phyloP scores from a whole-genome alignment of 2,329 filamentous ascomycete species.

The Sclerotinia glacialis region DNA sequence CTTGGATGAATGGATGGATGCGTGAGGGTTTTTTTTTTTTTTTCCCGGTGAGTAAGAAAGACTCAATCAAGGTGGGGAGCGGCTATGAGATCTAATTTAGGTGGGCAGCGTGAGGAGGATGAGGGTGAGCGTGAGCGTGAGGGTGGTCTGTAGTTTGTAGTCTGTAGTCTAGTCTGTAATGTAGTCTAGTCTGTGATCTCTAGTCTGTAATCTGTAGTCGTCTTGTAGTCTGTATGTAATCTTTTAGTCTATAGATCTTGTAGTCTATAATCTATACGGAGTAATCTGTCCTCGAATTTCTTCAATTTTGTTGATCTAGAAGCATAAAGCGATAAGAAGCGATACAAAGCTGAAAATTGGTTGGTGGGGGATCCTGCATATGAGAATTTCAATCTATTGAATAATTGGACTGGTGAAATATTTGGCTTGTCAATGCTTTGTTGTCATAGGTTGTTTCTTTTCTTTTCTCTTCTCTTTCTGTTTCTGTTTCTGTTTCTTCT shows the following conservation, averaged over 20 bases:
- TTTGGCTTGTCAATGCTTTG: not conserved
- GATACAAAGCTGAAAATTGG: slow-evolving; percentile 1
- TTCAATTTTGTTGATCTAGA: not conserved
- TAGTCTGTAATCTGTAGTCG: too few species aligned
- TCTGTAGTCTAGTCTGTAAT: too few species aligned
- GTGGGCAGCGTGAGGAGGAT: too few species aligned
- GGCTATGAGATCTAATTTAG: not conserved
- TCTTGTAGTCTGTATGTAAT: too few species aligned
- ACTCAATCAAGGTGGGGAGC: slow-evolving; percentile 15
- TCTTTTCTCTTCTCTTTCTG: too few species aligned
- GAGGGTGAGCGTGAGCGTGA: too few species aligned
- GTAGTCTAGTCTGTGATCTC: too few species aligned
- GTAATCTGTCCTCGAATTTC: too few species aligned
- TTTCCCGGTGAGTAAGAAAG: slow-evolving; percentile 5
- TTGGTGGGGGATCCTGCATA: slow-evolving; percentile 11
- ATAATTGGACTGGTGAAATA: not conserved
- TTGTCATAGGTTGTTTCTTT: not conserved
- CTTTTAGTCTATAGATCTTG: too few species aligned
- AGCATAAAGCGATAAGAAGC: slow-evolving; percentile 1
- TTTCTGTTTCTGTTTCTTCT: not conserved
- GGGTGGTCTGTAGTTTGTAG: too few species aligned
- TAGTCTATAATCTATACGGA: too few species aligned
- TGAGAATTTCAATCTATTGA: not conserved
- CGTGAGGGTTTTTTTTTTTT: not conserved
- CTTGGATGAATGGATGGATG: not conserved